Evolutionary conservation across 306 rosid genomes (phyloP), one percentile per base, ranked within the genome.

Genomic region (Carpinus fangiana): DNA sequence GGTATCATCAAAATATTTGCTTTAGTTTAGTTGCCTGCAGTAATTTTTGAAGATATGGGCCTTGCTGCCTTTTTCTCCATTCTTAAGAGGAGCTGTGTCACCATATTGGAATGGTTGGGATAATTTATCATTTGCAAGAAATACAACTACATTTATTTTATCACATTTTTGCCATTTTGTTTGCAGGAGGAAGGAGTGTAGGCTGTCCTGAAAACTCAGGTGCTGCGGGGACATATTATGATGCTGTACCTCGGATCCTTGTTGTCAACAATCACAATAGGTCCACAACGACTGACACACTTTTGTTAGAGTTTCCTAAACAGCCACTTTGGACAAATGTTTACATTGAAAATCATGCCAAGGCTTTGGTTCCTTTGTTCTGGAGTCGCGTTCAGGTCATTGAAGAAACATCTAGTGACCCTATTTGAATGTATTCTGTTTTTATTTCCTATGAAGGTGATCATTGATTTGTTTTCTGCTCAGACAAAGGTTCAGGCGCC

Each of bases 341-440:
- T 78, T 85, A 91, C 78, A 84, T 95, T 79, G 84, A 88, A 84
- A 86, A 92, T 87, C 97, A 95, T 78, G 98, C 98, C 14, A 95
- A 90, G 90, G 98, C 98, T 53, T 86, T 95, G 89, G 88, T 92
- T 85, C 98, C 98, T 82, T 81, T 95, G 73, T 91, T 85, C 72
- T 95, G 98, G 98, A 95, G 98, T 84, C 96, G 97, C 70, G 95
- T 95, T 83, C 98, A 92, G 98, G 98, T 94, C 78, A 84, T 76
- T 85, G 59, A 81, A 82, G 77, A 82, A 61, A 45, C 68, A 41
- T 41, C 7, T 41, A 5, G 45, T 41, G 45, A 41, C 8, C 8
- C 45, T 41, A 41, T 41, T 41, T 41, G 7, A 41, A 41, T 6
- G 45, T 41, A 41, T 41, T 41, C 45, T 41, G 45, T 41, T 41